phyloP scores from a whole-genome alignment of 176 grass and related monocot species.

The Tillandsia fasciculata region DNA sequence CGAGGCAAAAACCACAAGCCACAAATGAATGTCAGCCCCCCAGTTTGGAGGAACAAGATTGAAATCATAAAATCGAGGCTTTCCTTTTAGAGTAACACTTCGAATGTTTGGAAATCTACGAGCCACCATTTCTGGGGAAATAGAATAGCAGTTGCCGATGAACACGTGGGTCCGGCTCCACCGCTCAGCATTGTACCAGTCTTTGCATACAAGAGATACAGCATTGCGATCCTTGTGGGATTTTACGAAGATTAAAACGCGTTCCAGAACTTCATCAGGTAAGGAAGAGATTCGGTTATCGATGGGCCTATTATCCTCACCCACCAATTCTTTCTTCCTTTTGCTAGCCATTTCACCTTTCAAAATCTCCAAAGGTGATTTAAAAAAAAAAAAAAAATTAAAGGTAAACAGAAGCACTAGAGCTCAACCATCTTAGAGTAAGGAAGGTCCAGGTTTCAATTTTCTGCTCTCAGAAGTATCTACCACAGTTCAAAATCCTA shows the following conservation, averaged over 20 bases:
- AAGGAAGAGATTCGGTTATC: conserved; percentile 2
- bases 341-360: not conserved
- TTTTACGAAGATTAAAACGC: conserved; percentile 72
- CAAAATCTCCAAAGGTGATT: not conserved
- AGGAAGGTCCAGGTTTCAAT: not conserved
- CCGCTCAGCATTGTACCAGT: conserved; percentile 78
- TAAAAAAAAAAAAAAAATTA: not conserved
- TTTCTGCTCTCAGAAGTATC: not conserved
- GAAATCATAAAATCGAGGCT: conserved; percentile 90
- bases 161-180: conserved; percentile 81
- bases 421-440: not conserved
- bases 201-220: conserved; percentile 77
- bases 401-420: not conserved
- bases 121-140: conserved; percentile 50
- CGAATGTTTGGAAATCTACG: conserved; percentile 57
- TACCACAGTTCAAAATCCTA: not conserved
- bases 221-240: conserved; percentile 63
- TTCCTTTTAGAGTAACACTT: conserved; percentile 78
- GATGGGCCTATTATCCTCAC: not conserved
- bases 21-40: conserved; percentile 60
- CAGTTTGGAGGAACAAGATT: conserved; percentile 60
- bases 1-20: conserved; percentile 39
- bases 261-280: conserved; percentile 47
- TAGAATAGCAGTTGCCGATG: conserved; percentile 96
- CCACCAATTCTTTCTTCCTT: not conserved